Evolutionary conservation across 371 early-diverging fungal species (phyloP).

Genomic region (Mortierella sp.): DNA sequence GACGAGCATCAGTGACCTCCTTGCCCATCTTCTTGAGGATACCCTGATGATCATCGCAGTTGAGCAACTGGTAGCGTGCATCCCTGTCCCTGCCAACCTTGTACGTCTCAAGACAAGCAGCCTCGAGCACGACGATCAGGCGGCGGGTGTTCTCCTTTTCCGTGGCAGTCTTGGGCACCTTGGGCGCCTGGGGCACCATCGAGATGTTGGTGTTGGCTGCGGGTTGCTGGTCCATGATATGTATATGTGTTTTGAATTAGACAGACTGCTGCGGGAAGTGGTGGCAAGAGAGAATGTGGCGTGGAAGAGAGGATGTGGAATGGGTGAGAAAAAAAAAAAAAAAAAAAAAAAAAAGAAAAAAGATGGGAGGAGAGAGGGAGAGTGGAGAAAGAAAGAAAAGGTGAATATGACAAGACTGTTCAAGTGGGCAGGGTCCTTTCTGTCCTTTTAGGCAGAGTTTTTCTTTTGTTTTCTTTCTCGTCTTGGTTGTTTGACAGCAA

Average conservation of each 20-base stretch:
- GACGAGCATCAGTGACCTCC: slow-evolving; percentile 88
- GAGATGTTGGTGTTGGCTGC: slow-evolving; percentile 59
- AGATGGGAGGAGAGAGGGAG: not conserved
- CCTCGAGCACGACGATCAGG: slow-evolving; percentile 93
- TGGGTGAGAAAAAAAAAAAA: not conserved
- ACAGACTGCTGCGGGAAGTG: too few relatives aligned
- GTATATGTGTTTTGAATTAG: not conserved
- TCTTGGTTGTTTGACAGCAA: too few relatives aligned
- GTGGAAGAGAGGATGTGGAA: not conserved
- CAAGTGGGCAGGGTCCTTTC: too few relatives aligned
- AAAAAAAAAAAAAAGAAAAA: not conserved
- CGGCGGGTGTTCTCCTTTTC: slow-evolving; percentile 85
- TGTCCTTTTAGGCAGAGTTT: too few relatives aligned
- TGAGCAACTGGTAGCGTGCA: slow-evolving; percentile 91
- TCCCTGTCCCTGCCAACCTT: slow-evolving; percentile 93
- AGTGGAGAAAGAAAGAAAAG: not conserved
- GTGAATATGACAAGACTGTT: too few relatives aligned
- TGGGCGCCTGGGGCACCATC: slow-evolving; percentile 81
- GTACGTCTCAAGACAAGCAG: slow-evolving; percentile 93
- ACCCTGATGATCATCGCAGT: slow-evolving; percentile 96
- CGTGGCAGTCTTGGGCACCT: slow-evolving; percentile 76
- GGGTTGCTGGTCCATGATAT: slow-evolving; percentile 34
- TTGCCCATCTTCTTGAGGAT: slow-evolving; percentile 86
- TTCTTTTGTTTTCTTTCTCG: too few relatives aligned
- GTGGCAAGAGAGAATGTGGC: not conserved